Conservation (phyloP, 305 asterid species). For the Vinca major region DNA sequence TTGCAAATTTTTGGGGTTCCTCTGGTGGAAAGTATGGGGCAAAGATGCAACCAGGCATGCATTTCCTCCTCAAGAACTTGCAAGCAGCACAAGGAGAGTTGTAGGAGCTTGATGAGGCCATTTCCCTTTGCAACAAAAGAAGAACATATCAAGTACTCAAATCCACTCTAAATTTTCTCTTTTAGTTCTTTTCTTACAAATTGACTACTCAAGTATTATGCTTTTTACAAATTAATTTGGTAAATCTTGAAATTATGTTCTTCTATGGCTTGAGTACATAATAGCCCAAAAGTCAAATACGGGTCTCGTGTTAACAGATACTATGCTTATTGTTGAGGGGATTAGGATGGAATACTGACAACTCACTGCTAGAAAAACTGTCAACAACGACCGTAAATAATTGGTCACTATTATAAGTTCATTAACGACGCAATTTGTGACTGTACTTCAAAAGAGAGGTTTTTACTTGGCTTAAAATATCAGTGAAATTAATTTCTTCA, state of each 20-base stretch:
- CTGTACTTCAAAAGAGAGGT: too few species aligned
- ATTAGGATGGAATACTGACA: too few species aligned
- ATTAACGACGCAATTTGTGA: too few species aligned
- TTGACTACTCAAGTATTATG: neutral
- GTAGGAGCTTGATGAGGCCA: slow-evolving; percentile 79
- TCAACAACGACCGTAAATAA: too few species aligned
- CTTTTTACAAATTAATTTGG: neutral
- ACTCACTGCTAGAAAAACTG: too few species aligned
- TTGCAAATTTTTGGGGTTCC: slow-evolving; percentile 69
- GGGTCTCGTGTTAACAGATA: too few species aligned
- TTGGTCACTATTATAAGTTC: too few species aligned
- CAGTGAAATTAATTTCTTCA: neutral
- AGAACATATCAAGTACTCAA: slow-evolving; percentile 7
- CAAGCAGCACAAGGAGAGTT: slow-evolving; percentile 90
- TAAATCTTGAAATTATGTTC: neutral
- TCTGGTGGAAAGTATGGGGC: slow-evolving; percentile 73
- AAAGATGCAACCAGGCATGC: slow-evolving; percentile 68
- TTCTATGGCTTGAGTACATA: too few species aligned
- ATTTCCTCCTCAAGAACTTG: slow-evolving; percentile 69
- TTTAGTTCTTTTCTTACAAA: neutral
- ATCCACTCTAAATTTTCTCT: slow-evolving; percentile 10
- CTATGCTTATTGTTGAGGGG: too few species aligned
- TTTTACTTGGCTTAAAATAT: neutral
- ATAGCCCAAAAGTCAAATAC: too few species aligned
- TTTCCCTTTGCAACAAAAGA: slow-evolving; percentile 18